Evolutionary conservation across 495 filamentous ascomycete species (phyloP), one percentile per base, ranked within the genome.

Genomic region (Tuber brumale): DNA sequence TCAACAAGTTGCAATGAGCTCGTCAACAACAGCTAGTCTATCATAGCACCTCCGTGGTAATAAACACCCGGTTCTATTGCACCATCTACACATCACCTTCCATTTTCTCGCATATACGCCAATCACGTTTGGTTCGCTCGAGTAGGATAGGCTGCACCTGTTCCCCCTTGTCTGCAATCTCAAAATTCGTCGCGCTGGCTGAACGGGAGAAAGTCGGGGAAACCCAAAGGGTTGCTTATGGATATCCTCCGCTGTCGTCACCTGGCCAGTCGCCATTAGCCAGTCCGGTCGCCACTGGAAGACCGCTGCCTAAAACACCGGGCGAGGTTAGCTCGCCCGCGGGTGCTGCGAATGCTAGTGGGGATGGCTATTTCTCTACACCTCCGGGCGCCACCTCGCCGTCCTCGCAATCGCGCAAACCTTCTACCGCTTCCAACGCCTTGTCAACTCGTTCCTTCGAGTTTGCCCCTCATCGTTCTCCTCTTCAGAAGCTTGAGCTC

Each of bases 401-500:
- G 23, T 74, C 46, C 76, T 72, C 71, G 19, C 76, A 72, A 69
- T 76, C 77, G 10, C 78, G 73, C 31, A 79, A 76, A 23, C 76
- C 73, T 43, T 78, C 75, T 14, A 72, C 70, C 35, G 70, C 75
- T 23, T 76, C 78, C 14, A 51, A 48, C 42, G 66, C 78, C 12
- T 69, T 66, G 27, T 69, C 70, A 44, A 21, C 45, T 73, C 78
- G 78, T 69, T 80, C 78, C 2, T 75, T 80, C 35, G 77, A 71
- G n/a, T 80, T 80, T 45, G 78, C 78, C 35, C 73, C 78, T 61
- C 76, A 80, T 51, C 78, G 92, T 72, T 97, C 94, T 71, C 95
- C 95, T 45, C 85, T 99, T 37, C 95, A 98, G 83, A 94, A 90
- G 84, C 89, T 99, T 73, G 95, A 97, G 85, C 89, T 91, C 57